Percentiles rank a stretch among this genome's conserved stretches.
phyloP scores from a whole-genome alignment of 2,329 filamentous ascomycete species.

The Penicillium occitanis region DNA sequence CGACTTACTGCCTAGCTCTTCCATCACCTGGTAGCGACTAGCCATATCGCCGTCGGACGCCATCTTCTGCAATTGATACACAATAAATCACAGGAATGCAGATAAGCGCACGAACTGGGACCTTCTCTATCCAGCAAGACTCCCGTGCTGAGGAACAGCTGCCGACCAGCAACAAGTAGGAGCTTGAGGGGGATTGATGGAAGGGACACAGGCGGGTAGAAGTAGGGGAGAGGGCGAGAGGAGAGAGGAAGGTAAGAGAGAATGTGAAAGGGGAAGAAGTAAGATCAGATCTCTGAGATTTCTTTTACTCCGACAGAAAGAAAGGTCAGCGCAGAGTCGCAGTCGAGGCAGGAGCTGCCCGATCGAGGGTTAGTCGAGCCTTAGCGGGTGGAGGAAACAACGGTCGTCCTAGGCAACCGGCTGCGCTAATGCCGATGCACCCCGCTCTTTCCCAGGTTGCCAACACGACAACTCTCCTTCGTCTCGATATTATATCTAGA shows the following conservation, averaged over 20 bases:
- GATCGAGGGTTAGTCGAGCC: conserved; percentile 9
- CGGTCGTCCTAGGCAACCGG: conserved; percentile 19
- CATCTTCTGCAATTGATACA: conserved; percentile 32
- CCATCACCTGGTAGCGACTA: conserved; percentile 87
- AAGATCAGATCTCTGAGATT: neutral
- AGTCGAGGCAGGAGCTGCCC: conserved; percentile 10
- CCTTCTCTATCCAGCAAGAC: conserved; percentile 6
- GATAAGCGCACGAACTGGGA: conserved; percentile 2
- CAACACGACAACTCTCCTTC: neutral
- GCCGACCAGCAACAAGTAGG: conserved; percentile 18
- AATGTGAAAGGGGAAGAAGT: conserved; percentile 7
- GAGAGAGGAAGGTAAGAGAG: neutral
- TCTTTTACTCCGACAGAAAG: neutral
- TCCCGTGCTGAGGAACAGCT: conserved; percentile 13
- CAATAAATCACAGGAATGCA: neutral
- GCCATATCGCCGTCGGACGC: conserved; percentile 58
- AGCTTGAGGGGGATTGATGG: conserved; percentile 10
- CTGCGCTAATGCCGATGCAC: conserved; percentile 14
- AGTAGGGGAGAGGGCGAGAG: neutral
- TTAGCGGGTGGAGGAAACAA: conserved; percentile 10
- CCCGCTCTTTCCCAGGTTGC: neutral
- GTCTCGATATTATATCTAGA: neutral
- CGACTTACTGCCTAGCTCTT: conserved; percentile 81
- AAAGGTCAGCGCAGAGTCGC: neutral
- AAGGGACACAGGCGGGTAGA: neutral